These are phyloP conservation scores for Fistulinella cinereoalba DNA, from an alignment of 1,284 basidiomycete genomes.

Conservation along the genomic window DNA sequence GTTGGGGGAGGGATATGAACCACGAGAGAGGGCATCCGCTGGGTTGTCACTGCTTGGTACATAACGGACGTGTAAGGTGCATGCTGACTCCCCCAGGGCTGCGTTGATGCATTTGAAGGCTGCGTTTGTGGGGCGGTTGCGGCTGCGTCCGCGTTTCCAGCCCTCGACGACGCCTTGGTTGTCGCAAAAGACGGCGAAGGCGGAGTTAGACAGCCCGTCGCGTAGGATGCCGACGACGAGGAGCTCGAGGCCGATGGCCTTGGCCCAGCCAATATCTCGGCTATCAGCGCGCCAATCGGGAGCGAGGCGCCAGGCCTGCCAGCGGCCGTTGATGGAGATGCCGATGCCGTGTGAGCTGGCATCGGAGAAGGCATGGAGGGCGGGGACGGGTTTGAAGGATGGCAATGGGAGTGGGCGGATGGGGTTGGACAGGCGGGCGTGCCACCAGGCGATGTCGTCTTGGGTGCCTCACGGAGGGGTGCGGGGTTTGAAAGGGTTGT, in stretches of 20 bases:
- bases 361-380: neutral
- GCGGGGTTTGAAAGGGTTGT: conserved; percentile 27
- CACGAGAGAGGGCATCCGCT: neutral
- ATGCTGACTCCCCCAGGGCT: neutral
- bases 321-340: conserved; percentile 10
- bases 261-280: conserved; percentile 31
- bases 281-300: conserved; percentile 4
- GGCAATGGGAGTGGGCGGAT: neutral
- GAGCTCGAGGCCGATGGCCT: conserved; percentile 20
- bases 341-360: conserved; percentile 14
- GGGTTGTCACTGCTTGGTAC: neutral
- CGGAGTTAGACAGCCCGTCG: neutral
- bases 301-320: conserved; percentile 10
- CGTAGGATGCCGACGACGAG: conserved; percentile 12
- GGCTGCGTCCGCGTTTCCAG: neutral
- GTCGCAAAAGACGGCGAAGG: conserved; percentile 26
- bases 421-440: neutral
- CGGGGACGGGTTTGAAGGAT: neutral
- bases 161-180: conserved; percentile 5
- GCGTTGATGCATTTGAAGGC: neutral
- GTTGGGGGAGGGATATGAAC: neutral
- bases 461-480: neutral
- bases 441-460: neutral
- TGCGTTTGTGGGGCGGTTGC: neutral
- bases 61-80: neutral